Percentiles rank a stretch among this genome's conserved stretches.
Evolutionary conservation across 177 flowering plant species (phyloP).

Genomic region (Telopea speciosissima): DNA sequence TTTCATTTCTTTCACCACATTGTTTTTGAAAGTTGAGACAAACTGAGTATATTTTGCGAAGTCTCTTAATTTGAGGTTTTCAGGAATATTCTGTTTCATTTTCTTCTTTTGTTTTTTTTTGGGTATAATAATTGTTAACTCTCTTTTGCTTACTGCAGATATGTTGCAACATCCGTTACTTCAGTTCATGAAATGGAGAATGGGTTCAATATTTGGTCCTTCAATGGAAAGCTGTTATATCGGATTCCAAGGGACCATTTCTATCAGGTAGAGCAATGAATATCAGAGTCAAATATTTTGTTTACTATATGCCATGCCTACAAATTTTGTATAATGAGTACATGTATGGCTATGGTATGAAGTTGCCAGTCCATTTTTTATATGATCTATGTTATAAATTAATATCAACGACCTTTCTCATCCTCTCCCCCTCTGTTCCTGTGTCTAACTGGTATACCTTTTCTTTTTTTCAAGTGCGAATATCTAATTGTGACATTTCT

Average conservation of each 20-base stretch:
- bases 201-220: constrained; percentile 97
- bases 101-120: no score
- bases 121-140: no score
- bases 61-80: no score
- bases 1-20: background rate
- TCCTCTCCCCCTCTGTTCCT: no score
- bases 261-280: constrained; percentile 54
- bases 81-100: background rate
- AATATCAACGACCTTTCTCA: no score
- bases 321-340: no score
- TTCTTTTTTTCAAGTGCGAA: background rate
- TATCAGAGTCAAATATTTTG: background rate
- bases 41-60: background rate
- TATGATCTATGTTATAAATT: background rate
- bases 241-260: constrained; percentile 84
- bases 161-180: constrained; percentile 89
- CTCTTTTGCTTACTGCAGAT: constrained; percentile 36
- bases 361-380: background rate
- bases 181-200: constrained; percentile 99
- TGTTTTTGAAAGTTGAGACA: background rate
- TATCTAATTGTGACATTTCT: background rate
- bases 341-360: background rate
- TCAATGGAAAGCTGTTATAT: constrained; percentile 78
- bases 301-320: no score
- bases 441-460: background rate